A percentile compares a stretch with the other conserved stretches of the same genome.
Conservation (phyloP, 495 filamentous ascomycete species). For the Penicillium pulvis region DNA sequence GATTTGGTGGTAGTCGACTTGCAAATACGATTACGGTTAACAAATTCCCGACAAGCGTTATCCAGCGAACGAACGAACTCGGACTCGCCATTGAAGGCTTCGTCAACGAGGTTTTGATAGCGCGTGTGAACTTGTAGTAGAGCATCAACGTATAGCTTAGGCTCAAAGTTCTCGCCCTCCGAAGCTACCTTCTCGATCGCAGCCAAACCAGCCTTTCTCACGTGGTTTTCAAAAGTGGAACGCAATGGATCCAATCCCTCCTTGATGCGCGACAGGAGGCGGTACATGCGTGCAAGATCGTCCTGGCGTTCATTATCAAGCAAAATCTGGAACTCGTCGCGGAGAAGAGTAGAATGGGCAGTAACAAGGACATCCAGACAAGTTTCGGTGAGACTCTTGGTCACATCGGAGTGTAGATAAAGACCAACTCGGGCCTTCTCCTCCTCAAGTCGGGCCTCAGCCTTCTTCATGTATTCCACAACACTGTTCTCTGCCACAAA, state of each 20-base stretch:
- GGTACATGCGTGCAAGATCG: conserved; percentile 96
- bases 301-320: conserved; percentile 93
- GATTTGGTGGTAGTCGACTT: conserved; percentile 89
- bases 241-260: conserved; percentile 92
- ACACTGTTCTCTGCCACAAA: conserved; percentile 97
- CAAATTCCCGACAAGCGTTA: conserved; percentile 96
- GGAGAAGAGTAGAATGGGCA: conserved; percentile 77
- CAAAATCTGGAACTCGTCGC: conserved; percentile 96
- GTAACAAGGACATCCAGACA: conserved; percentile 90
- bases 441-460: conserved; percentile 85
- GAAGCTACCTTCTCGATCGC: conserved; percentile 90
- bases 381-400: conserved; percentile 75
- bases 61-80: conserved; percentile 97
- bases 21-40: conserved; percentile 95
- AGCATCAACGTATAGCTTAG: conserved; percentile 94
- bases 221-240: conserved; percentile 86
- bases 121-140: conserved; percentile 91
- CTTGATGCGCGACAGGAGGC: conserved; percentile 83
- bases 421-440: conserved; percentile 93
- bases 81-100: conserved; percentile 91
- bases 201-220: conserved; percentile 80
- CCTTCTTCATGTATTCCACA: conserved; percentile 99
- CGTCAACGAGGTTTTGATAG: conserved; percentile 87
- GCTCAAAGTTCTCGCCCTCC: conserved; percentile 88
- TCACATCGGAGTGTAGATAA: conserved; percentile 90